phyloP scores from a whole-genome alignment of 805 yeast genomes.

The Candida ascalaphidarum region DNA sequence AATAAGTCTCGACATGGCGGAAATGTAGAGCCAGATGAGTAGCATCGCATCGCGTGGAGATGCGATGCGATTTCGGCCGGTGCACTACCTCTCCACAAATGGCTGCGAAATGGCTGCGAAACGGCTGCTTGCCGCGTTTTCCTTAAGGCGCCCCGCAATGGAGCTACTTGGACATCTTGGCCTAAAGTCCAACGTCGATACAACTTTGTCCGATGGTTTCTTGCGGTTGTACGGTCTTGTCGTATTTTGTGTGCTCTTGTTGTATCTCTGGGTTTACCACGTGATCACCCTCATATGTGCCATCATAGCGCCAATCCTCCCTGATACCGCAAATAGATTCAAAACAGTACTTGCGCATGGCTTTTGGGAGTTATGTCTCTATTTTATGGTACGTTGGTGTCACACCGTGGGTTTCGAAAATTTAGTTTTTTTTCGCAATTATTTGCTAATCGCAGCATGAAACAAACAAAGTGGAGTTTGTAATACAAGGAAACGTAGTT shows the following conservation, averaged over 20 bases:
- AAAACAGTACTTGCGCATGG: slow-evolving; percentile 1
- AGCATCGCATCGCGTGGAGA: too few species aligned
- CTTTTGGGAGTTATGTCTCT: slow-evolving; percentile 9
- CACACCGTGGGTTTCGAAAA: too few species aligned
- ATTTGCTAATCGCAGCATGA: neutral
- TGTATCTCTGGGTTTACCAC: slow-evolving; percentile 11
- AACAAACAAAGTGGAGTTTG: slow-evolving; percentile 23
- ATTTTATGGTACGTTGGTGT: slow-evolving; percentile 3
- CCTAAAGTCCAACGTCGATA: too few species aligned
- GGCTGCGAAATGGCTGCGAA: too few species aligned
- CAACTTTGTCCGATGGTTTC: too few species aligned
- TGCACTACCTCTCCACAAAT: too few species aligned
- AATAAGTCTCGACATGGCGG: slow-evolving; percentile 72
- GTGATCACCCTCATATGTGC: slow-evolving; percentile 9
- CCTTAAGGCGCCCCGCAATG: too few species aligned
- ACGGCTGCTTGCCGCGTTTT: too few species aligned
- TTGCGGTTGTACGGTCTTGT: too few species aligned
- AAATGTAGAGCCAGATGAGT: too few species aligned
- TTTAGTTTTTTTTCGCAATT: neutral
- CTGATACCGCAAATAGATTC: slow-evolving; percentile 2
- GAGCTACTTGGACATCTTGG: slow-evolving; percentile 23
- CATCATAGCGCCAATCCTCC: slow-evolving; percentile 3
- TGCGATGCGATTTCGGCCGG: too few species aligned
- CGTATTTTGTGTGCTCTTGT: slow-evolving; percentile 9
- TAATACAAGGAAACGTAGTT: slow-evolving; percentile 34